Evolutionary conservation across 2,329 filamentous ascomycete species (phyloP), one percentile per base, ranked within the genome.

Genomic region (Arthrobotrys pseudoclavata): DNA sequence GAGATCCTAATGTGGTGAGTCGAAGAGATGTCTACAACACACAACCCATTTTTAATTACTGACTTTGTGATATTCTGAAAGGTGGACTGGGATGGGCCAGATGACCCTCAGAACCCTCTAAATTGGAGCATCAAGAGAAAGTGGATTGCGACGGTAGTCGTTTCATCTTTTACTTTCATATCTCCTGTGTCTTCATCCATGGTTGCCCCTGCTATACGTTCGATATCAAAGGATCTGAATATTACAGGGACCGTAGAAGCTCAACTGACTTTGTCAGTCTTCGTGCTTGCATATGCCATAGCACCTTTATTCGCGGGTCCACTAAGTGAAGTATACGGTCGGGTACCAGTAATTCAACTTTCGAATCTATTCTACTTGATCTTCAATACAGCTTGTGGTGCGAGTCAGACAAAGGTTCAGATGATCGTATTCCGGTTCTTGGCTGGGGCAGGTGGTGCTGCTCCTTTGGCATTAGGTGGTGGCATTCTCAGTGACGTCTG

Each of bases 111-210:
- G 42, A 87, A 87, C 79, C 86, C 86, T 7, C 85, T 85, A 82
- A 89, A 89, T 82, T 91, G 89, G 89, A 76, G 84, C 0, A 83
- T 83, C 31, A 83, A 82, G 34, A 87, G 85, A 81, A 90, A 90
- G 82, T 91, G 89, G 89, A 83, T 83, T 0, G 86, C 86, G 20
- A 86, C 87, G 1, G 83, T 88, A 45, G 84, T 88, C 67, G 84
- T 90, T 31, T 86, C 88, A 0, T 83, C 85, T 61, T 89, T 89
- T 81, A 89, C 88, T 1, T 86, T 90, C 79, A 87, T 91, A 75
- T 89, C 88, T 1, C 89, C 90, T 0, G 88, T 91, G 26, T 88
- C 89, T 1, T 89, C 88, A 3, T 88, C 87, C 40, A 90, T 91
- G 67, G 83, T 88, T 18, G 85, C 87, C 0, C 87, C 87, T 1